Evolutionary conservation across 345 rosid genomes (phyloP), one percentile per base, ranked within the genome.

Genomic region (Boechera retrofracta): DNA sequence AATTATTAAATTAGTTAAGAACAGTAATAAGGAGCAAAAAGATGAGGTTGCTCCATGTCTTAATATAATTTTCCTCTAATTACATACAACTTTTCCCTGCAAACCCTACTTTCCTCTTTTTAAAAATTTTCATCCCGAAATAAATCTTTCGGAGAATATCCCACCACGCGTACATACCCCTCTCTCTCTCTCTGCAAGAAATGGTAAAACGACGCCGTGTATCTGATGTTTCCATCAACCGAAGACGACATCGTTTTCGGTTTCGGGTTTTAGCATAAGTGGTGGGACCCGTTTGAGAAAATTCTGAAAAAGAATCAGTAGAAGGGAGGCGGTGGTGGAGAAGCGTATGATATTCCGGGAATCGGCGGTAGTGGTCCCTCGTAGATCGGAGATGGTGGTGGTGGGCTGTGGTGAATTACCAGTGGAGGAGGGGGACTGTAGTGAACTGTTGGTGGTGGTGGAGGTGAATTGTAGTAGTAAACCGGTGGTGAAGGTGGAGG

Each of bases 291-390:
- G 18, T 16, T 12, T 44, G 67, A 60, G 64, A 56, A 24, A n/a
- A 11, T 48, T 39, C 35, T 64, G 16, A 83, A 85, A 47, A 89
- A 84, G 83, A 90, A 89, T 94, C 87, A 94, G 81, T 94, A 94
- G 81, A 82, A 90, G 66, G 97, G 97, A 28, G 98, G 98, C 39
- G 98, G 98, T 5, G 98, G 98, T 66, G 98, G 97, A 16, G 98
- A 94, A 61, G 97, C 94, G 65, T 94, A 94, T 71, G 98, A 81
- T 6, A 93, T 72, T 74, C 97, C 98, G 21, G 73, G 68, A 21
- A 93, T 76, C 24, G 98, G 97, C 9, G 98, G 98, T 83, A 93
- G 49, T 38, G 77, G 81, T 72, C 77, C 73, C 16, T 72, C 73
- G 49, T 65, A 65, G 2, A 4, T 42, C 9, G 72, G 67, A 28